Evolutionary conservation across 306 rosid species (phyloP).

Genomic region (Quercus gilva): DNA sequence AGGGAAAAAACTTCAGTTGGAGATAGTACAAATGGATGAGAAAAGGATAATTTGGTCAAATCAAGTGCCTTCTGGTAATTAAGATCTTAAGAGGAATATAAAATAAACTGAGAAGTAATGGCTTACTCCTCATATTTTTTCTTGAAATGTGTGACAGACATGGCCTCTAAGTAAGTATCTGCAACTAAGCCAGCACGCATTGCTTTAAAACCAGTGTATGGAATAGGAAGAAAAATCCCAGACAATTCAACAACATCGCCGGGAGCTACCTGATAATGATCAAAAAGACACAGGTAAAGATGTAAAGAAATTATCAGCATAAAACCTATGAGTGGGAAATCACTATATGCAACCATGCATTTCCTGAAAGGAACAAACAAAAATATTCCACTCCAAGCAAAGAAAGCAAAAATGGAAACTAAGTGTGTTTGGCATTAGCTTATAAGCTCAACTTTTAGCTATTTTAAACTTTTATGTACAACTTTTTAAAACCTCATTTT

Average conservation of each 20-base stretch:
- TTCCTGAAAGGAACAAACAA: constrained; percentile 1
- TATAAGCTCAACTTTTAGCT: no score
- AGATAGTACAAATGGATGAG: background rate
- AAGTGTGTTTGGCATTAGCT: no score
- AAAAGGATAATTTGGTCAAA: background rate
- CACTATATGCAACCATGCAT: background rate
- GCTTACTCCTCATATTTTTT: constrained; percentile 96
- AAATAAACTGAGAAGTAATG: background rate
- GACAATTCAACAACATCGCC: constrained; percentile 95
- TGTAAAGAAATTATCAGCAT: constrained; percentile 9
- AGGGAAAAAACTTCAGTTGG: background rate
- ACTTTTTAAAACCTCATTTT: no score
- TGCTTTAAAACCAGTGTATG: constrained; percentile 89
- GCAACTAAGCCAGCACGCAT: constrained; percentile 99
- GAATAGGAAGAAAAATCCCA: constrained; percentile 97
- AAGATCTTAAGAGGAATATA: constrained; percentile 10
- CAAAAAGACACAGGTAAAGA: background rate
- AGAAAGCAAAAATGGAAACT: background rate
- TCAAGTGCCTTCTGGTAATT: constrained; percentile 1
- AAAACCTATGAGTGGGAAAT: constrained; percentile 5
- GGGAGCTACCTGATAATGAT: constrained; percentile 73
- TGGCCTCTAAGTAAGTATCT: constrained; percentile 95
- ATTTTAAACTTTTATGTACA: no score
- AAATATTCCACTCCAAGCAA: background rate
- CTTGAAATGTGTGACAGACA: constrained; percentile 92